phyloP scores from a whole-genome alignment of 176 grass and related monocot species.

The Paspalum notatum region DNA sequence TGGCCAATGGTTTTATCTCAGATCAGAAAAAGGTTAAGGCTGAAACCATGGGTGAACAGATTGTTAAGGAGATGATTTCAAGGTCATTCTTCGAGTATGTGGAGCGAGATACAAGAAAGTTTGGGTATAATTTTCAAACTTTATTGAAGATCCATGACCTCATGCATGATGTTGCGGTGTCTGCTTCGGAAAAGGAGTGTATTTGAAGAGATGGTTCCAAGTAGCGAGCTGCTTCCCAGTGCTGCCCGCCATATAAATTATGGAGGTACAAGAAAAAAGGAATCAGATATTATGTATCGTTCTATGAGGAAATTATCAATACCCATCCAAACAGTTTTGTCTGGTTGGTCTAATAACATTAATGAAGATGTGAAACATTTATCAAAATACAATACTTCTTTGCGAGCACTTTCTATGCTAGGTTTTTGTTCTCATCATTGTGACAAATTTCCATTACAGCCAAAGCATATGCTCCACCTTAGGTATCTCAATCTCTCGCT shows the following conservation, averaged over 20 bases:
- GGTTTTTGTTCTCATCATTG: rapidly evolving
- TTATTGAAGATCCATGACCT: not conserved
- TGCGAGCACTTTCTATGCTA: not conserved
- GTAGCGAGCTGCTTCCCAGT: not conserved
- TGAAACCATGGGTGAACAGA: not conserved
- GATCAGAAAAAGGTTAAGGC: not conserved
- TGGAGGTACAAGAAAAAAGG: too few relatives aligned
- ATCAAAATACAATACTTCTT: not conserved
- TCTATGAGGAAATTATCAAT: not conserved
- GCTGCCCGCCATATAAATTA: too few relatives aligned
- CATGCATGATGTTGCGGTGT: not conserved
- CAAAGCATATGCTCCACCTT: too few relatives aligned
- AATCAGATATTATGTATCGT: too few relatives aligned
- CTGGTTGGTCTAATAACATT: not conserved
- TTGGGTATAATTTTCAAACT: not conserved
- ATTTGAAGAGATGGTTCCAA: not conserved
- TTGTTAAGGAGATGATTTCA: not conserved
- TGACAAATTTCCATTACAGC: not conserved
- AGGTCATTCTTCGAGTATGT: slow-evolving; percentile 1
- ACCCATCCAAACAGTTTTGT: not conserved
- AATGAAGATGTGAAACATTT: rapidly evolving
- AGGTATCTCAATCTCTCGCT: not conserved
- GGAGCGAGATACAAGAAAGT: not conserved
- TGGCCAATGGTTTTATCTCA: not conserved
- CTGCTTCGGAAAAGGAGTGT: not conserved